A percentile compares a stretch with the other conserved stretches of the same genome.
Evolutionary conservation across 2,329 filamentous ascomycete species (phyloP).

Genomic region (Neofusicoccum ribis): DNA sequence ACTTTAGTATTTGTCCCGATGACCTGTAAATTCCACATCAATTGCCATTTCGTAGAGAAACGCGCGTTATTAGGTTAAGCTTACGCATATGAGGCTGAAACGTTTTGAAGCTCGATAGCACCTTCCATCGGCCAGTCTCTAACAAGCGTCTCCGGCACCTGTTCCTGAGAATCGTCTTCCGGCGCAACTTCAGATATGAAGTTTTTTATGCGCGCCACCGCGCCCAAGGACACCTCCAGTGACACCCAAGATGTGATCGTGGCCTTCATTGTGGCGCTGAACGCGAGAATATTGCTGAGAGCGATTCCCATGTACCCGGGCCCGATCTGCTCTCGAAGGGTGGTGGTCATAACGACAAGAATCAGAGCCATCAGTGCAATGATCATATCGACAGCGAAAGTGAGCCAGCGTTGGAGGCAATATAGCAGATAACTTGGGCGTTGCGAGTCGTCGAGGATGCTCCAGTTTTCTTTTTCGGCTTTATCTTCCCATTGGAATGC

Average conservation of each 20-base stretch:
- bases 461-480: conserved; percentile 40
- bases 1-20: conserved; percentile 42
- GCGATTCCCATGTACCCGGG: conserved; percentile 55
- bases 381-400: conserved; percentile 42
- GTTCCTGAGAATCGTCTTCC: conserved; percentile 47
- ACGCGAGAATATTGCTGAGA: conserved; percentile 54
- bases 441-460: conserved; percentile 44
- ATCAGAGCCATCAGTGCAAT: conserved; percentile 42
- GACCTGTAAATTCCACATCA: conserved; percentile 20
- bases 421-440: conserved; percentile 48
- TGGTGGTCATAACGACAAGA: conserved; percentile 36
- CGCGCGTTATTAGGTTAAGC: not conserved
- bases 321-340: conserved; percentile 41
- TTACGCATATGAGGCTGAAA: conserved; percentile 47
- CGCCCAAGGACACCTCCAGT: conserved; percentile 60
- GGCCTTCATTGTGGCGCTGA: conserved; percentile 53
- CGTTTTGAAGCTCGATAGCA: conserved; percentile 43
- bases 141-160: conserved; percentile 52
- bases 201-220: conserved; percentile 55
- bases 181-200: conserved; percentile 39
- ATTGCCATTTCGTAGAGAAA: not conserved
- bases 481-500: conserved; percentile 50
- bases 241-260: conserved; percentile 56
- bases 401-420: conserved; percentile 48
- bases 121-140: conserved; percentile 46